A percentile compares a stretch with the other conserved stretches of the same genome.
Evolutionary conservation across 495 filamentous ascomycete species (phyloP).

Genomic region (Melanomma pulvis-pyrius): DNA sequence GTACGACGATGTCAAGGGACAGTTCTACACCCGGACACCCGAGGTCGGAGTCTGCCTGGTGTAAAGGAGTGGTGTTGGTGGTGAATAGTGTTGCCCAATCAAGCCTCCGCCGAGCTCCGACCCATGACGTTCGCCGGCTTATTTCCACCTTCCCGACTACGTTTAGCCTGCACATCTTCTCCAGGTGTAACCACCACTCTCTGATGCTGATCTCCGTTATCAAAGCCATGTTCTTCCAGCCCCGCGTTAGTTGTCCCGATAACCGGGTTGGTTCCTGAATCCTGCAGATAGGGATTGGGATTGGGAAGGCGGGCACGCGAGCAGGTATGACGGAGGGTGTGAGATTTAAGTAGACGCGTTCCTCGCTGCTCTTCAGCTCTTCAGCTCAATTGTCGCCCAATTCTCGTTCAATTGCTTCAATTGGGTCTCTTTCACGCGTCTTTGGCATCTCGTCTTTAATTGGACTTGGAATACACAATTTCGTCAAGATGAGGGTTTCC

Average conservation of each 20-base stretch:
- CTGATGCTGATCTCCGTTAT: background rate
- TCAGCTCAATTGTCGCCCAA: no score
- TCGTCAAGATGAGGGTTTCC: background rate
- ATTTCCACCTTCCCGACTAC: slow-evolving; percentile 1
- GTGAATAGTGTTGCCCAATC: background rate
- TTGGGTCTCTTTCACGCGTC: background rate
- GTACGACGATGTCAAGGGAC: no score
- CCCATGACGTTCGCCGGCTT: background rate
- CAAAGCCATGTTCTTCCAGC: background rate
- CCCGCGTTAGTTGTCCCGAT: background rate
- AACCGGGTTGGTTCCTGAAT: slow-evolving; percentile 1
- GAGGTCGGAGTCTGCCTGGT: background rate
- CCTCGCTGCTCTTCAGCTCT: no score
- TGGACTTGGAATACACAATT: background rate
- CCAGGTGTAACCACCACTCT: background rate
- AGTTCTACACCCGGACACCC: no score
- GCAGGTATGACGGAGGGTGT: background rate
- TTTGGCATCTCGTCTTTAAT: background rate
- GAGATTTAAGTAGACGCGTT: no score
- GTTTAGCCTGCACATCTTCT: background rate
- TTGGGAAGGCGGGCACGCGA: slow-evolving; percentile 2
- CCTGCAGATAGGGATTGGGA: background rate
- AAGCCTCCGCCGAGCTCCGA: slow-evolving; percentile 9
- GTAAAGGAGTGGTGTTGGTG: background rate
- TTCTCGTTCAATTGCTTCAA: background rate